Base-by-base conservation (phyloP, 345 rosid species). In the Murraya koenigii region DNA sequence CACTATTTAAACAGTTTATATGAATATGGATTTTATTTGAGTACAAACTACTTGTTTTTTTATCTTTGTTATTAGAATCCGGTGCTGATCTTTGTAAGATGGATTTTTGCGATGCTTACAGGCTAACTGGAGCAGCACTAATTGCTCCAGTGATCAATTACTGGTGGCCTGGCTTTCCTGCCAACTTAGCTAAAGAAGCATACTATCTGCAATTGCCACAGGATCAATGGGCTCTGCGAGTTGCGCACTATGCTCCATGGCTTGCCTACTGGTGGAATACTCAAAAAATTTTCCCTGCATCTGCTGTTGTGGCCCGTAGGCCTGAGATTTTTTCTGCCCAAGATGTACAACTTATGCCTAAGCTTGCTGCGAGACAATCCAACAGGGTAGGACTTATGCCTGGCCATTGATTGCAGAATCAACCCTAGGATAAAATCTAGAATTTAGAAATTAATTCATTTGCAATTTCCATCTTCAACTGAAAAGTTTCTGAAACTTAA, bases 191-290 rank as follows among this genome's bases (percentile, higher is more conserved):
- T 0, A 72, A 75, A 30, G 79, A 86, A 80, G 91, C 77, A 28
- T 84, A 82, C 69, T 33, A 78, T 8, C 80, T 52, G 14, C 75
- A 82, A 66, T 70, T 67, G 35, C 82, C 83, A 19, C 80, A 79
- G 63, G 93, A 90, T 74, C 93, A 81, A 58, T 90, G 93, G 93
- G 76, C 89, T 6, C 70, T 88, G 7, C 81, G 88, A 22, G 88
- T 88, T 39, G 85, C 88, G 11, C 93, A 88, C 81, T 74, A 88
- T 60, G 35, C 63, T 30, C 90, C 91, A 63, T 88, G 86, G 86
- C 86, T 88, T 52, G 76, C 83, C 41, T 82, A 77, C 78, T 88
- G 91, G 93, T 90, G 91, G 93, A 90, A 88, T 84, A 86, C 93
- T 39, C 88, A 86, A 78, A 90, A 81, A 8, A 58, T 81, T 77